These are phyloP conservation scores for Suillus cothurnatus DNA, from an alignment of 768 basidiomycete genomes.

Conservation along the genomic window DNA sequence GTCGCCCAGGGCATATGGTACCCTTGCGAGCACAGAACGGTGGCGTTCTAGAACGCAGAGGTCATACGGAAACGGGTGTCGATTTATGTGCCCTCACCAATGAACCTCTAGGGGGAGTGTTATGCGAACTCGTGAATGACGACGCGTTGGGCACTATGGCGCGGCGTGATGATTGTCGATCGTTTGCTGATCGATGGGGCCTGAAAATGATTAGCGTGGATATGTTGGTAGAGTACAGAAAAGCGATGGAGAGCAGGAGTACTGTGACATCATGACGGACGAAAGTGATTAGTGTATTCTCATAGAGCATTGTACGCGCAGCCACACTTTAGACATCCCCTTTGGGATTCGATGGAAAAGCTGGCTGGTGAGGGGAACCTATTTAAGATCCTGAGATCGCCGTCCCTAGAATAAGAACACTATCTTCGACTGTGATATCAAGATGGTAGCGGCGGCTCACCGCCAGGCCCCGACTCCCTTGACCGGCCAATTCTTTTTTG, in stretches of 20 bases:
- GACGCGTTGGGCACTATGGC: conserved; percentile 90
- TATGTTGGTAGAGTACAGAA: conserved; percentile 64
- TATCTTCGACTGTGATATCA: not conserved
- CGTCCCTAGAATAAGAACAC: not conserved
- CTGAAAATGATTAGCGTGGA: conserved; percentile 95
- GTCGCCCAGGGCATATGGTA: conserved; percentile 93
- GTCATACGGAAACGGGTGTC: conserved; percentile 91
- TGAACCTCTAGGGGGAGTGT: conserved; percentile 65
- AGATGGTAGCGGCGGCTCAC: not conserved
- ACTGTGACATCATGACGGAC: not conserved
- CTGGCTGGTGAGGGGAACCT: not conserved
- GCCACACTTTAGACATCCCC: not conserved
- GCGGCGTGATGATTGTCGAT: conserved; percentile 86
- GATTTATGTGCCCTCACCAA: conserved; percentile 82
- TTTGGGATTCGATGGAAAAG: not conserved
- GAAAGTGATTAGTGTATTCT: not conserved
- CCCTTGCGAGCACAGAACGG: conserved; percentile 86
- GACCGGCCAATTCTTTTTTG: not conserved
- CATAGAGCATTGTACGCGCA: conserved; percentile 1
- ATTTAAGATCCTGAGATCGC: not conserved
- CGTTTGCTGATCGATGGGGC: conserved; percentile 88
- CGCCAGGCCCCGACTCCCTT: not conserved
- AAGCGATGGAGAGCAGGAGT: not conserved
- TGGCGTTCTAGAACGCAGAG: conserved; percentile 83
- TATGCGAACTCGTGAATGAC: conserved; percentile 96